Conservation (phyloP, 73 alveolate genomes). For the Tetrahymena elliotti region DNA sequence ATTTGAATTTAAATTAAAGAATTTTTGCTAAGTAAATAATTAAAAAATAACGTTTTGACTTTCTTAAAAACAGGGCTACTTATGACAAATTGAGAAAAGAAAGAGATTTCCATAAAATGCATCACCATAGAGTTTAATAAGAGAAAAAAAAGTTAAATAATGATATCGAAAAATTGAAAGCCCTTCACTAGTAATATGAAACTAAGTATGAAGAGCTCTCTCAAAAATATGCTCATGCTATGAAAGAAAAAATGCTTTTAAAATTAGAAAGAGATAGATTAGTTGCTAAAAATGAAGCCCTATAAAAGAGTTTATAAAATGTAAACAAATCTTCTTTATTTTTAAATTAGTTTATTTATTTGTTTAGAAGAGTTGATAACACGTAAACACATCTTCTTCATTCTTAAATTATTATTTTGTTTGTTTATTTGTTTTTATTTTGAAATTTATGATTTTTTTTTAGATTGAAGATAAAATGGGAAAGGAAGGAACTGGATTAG, state of each 20-base stretch:
- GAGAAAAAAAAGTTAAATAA: slow-evolving; percentile 79
- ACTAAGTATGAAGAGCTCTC: slow-evolving; percentile 89
- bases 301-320: slow-evolving; percentile 67
- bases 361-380: too few relatives aligned
- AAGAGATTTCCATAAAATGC: slow-evolving; percentile 97
- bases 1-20: too few relatives aligned
- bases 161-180: slow-evolving; percentile 89
- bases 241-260: slow-evolving; percentile 96
- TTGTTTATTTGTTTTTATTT: too few relatives aligned
- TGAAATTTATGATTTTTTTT: too few relatives aligned
- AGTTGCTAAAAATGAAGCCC: slow-evolving; percentile 80
- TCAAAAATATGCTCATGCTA: slow-evolving; percentile 93
- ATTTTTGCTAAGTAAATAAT: not conserved
- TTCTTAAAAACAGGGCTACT: slow-evolving; percentile 73
- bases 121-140: slow-evolving; percentile 96
- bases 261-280: slow-evolving; percentile 97
- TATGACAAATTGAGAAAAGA: slow-evolving; percentile 96
- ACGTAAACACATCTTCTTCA: too few relatives aligned
- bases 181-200: slow-evolving; percentile 90
- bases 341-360: not conserved
- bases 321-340: slow-evolving; percentile 35
- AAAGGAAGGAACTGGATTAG: slow-evolving; percentile 63
- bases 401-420: too few relatives aligned
- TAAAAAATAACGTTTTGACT: too few relatives aligned
- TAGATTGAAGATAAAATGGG: slow-evolving; percentile 50